Evolutionary conservation across 805 yeast species (phyloP).

Genomic region (Tetrapisispora iriomotensis): DNA sequence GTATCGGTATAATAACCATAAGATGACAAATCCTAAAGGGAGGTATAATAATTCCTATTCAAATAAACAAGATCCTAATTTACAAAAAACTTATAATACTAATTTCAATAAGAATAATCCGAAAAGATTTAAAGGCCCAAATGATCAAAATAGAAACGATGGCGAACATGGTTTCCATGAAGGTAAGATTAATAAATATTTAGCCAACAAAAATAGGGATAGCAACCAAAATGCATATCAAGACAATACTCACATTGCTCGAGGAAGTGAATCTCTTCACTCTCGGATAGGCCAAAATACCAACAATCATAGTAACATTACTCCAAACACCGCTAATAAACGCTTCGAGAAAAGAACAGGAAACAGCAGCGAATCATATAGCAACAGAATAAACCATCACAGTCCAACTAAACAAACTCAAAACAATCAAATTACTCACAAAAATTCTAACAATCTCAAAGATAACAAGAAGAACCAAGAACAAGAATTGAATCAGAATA

Average conservation of each 20-base stretch:
- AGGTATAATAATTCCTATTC: not conserved
- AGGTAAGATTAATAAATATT: too few relatives aligned
- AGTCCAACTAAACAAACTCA: not conserved
- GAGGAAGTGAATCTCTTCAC: too few relatives aligned
- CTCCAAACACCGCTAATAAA: too few relatives aligned
- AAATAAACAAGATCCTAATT: not conserved
- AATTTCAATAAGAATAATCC: not conserved
- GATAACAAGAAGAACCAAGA: not conserved
- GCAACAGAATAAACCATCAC: not conserved
- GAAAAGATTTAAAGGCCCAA: not conserved
- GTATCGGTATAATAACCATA: too few relatives aligned
- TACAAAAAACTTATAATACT: too few relatives aligned
- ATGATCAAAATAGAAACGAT: not conserved
- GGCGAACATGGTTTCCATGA: too few relatives aligned
- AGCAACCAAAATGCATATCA: not conserved
- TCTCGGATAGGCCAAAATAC: too few relatives aligned
- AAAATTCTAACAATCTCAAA: too few relatives aligned
- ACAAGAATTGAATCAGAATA: not conserved
- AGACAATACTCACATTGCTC: too few relatives aligned
- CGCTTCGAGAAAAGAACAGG: too few relatives aligned
- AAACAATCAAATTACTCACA: not conserved
- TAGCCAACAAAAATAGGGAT: not conserved
- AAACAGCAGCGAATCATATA: not conserved
- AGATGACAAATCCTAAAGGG: not conserved
- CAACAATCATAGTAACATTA: too few relatives aligned